Base-by-base conservation (phyloP, 768 basidiomycete genomes). In the Lentinula edodes region DNA sequence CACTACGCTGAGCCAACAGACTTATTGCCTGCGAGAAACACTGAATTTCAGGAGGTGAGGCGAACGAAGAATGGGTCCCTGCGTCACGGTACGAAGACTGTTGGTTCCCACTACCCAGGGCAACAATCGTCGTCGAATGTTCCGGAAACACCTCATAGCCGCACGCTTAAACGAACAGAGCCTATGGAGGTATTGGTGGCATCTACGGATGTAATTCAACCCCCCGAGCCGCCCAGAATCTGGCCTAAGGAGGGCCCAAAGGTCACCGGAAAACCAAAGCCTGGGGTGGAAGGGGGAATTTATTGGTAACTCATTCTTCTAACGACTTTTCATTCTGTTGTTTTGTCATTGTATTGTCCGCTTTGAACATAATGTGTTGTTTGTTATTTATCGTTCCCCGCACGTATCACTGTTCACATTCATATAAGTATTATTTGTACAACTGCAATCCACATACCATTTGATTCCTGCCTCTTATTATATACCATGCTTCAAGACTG, bases 191-290 rank as follows among this genome's bases (percentile, higher is more conserved):
- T 16, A 28, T 9, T 9, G 52, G 28, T 8, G 10, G 52, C 28
- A 28, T 15, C 3, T 13, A 39, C 8, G 20, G 13, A 28, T 13
- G 3, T 16, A 23, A 15, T 28, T 20, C 41, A 45, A 20, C 18
- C 36, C 9, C 32, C 52, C 12, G 41, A 43, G 23, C 28, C 10
- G 8, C 39, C 56, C 6, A n/a, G 16, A 4, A 16, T 23, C 7
- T 5, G 13, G 42, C 23, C 42, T 13, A 57, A 57, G 34, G 55
- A 57, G 42, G 55, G 39, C 15, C 55, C 55, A 57, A 42, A 57
- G 32, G 55, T 57, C n/a, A 57, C 55, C 8, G 41, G 55, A 23
- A 57, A 41, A 45, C 39, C 55, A 6, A 56, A 56, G 35, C 54
- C 36, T 6, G 39, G 38, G 10, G 55, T 36, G 7, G 51, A 52